Evolutionary conservation across 768 basidiomycete species (phyloP), one percentile per base, ranked within the genome.

Genomic region (Boletus edulis): DNA sequence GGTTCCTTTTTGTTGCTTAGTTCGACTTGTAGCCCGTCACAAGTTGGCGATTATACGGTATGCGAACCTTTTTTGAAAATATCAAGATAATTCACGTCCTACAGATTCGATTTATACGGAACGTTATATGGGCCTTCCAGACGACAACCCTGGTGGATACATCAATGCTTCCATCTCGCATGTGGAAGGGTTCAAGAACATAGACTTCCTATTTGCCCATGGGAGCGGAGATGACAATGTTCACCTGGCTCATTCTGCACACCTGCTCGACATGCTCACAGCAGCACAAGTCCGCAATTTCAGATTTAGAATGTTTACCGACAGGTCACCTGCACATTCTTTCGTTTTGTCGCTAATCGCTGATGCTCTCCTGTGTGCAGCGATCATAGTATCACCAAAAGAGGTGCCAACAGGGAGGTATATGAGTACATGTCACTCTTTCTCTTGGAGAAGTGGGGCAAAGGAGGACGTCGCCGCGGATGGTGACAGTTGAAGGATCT

Each of bases 181-280:
- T 66, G 93, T 97, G 46, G 87, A 86, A 11, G 93, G 86, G 4
- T 99, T 98, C 78, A 74, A 81, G 59, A 76, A 89, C 54, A 79
- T 87, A 31, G 82, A 93, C 60, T 98, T 82, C 69, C 70, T 95
- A 47, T 82, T 98, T 50, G 91, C 89, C 11, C 95, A 98, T 64
- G 97, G 97, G 31, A 93, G 87, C 61, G 96, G 87, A 10, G 96
- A 98, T 68, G 96, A 98, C 68, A 98, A 98, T 65, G 94, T 99
- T 43, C 97, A 99, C 72, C 94, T 83, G 64, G 83, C 89, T 38
- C 95, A 99, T 73, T 85, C 89, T 51, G 94, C 94, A 13, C 90
- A 90, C 61, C 66, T 99, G 64, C 73, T 99, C 35, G 96, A 98
- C 71, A 94, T 97, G 86, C 81, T 99, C 62, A 98, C 94, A 0